Conservation (phyloP, 805 yeast species). For the Wickerhamiella azyma region DNA sequence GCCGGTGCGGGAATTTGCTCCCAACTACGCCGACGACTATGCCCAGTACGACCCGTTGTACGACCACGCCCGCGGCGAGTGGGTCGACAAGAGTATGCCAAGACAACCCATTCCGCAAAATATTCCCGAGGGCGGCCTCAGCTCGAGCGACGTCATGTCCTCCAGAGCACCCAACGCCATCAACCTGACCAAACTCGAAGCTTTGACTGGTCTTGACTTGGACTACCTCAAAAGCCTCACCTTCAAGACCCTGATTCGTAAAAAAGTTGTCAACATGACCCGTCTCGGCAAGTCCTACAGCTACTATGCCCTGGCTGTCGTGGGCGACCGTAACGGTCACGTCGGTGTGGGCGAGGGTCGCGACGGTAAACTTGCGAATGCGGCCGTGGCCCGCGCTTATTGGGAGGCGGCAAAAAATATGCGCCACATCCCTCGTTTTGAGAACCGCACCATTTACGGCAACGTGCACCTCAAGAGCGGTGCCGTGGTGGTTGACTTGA, state of each 20-base stretch:
- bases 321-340: conserved; percentile 88
- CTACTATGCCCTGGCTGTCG: conserved; percentile 72
- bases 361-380: conserved; percentile 59
- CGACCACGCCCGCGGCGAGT: conserved; percentile 42
- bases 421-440: conserved; percentile 69
- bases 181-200: conserved; percentile 23
- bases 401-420: conserved; percentile 89
- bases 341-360: conserved; percentile 93
- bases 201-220: conserved; percentile 22
- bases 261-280: conserved; percentile 81
- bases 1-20: conserved; percentile 45
- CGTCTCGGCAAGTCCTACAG: conserved; percentile 37
- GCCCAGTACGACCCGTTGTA: conserved; percentile 59
- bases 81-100: conserved; percentile 38
- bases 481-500: conserved; percentile 67
- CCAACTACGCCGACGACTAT: conserved; percentile 59
- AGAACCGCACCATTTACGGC: conserved; percentile 81
- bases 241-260: conserved; percentile 27
- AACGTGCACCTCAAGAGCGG: conserved; percentile 72
- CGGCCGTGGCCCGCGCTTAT: conserved; percentile 71
- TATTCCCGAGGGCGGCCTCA: conserved; percentile 34
- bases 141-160: conserved; percentile 24
- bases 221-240: conserved; percentile 19
- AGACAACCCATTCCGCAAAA: conserved; percentile 44
- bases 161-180: conserved; percentile 20